Conservation (phyloP, 306 rosid species). For the Begonia loranthoides region DNA sequence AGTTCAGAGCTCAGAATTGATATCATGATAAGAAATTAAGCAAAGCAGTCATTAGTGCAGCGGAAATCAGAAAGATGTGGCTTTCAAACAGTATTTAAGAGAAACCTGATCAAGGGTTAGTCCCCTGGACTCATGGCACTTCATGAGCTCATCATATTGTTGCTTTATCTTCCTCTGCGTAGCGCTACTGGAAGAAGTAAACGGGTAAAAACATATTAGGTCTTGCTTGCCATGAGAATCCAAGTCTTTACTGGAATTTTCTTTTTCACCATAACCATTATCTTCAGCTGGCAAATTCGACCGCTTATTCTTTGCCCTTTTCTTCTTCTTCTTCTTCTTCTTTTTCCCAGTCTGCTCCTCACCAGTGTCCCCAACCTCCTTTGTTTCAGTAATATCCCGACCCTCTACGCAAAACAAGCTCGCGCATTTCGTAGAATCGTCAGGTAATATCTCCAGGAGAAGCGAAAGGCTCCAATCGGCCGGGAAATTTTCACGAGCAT, state of each 20-base stretch:
- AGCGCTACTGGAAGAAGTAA: conserved; percentile 57
- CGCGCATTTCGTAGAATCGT: conserved; percentile 44
- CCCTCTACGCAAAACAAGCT: conserved; percentile 18
- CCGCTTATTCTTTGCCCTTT: conserved; percentile 52
- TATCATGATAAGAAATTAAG: no score
- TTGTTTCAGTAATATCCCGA: conserved; percentile 11
- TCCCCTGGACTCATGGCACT: conserved; percentile 43
- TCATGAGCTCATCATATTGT: conserved; percentile 67
- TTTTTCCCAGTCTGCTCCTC: conserved; percentile 20
- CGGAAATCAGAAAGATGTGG: not conserved
- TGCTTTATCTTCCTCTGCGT: conserved; percentile 78
- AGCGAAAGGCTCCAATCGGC: conserved; percentile 28
- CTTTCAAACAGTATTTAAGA: not conserved
- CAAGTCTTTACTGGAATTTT: conserved; percentile 16
- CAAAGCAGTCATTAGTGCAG: no score
- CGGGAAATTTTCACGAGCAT: conserved; percentile 14
- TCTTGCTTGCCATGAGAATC: conserved; percentile 26
- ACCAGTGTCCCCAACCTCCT: conserved; percentile 9
- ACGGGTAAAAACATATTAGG: conserved; percentile 47
- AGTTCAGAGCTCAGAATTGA: no score
- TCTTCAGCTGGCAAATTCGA: conserved; percentile 21
- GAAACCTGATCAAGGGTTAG: conserved; percentile 59
- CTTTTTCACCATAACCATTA: conserved; percentile 8
- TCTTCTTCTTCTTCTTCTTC: conserved; percentile 54
- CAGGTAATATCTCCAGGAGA: conserved; percentile 27